Evolutionary conservation across 305 asterid species (phyloP), one percentile per base, ranked within the genome.

Genomic region (Rubia tinctorum): DNA sequence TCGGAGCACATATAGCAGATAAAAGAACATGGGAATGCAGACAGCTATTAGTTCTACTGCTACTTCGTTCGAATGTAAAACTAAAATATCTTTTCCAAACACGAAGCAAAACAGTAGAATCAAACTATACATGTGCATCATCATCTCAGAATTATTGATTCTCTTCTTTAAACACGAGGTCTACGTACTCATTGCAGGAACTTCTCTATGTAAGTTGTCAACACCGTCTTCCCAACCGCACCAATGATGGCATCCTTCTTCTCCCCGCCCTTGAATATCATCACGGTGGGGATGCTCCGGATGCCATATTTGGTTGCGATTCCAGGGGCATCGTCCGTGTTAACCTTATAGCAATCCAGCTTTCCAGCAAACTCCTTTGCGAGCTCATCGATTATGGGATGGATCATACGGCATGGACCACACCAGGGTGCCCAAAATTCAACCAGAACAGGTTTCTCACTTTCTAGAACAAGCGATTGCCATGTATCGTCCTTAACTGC

Each of bases 401-500:
- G 96, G 73, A 93, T 88, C 92, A 93, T 93, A 55, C 90, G 90
- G 84, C 98, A 93, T 0, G 98, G 98, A 53, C 98, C 97, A 51
- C 98, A 93, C 97, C 97, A 93, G 0, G 97, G 97, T 34, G 98
- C 98, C 97, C 98, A 93, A 71, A 93, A 93, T 78, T 93, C 98
- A 51, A 93, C 96, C 80, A 93, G 73, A 63, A 93, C 97, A 30
- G 97, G 95, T 22, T 58, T 10, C 44, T 81, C 77, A 37, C 81
- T 77, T 56, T 78, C 89, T 0, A 90, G 85, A 8, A 93, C 97
- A 22, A 44, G 65, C 8, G 87, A 47, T 75, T 91, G 73, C 97
- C 98, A 93, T 64, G 75, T 44, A 14, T 84, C 72, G 17, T 91
- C 96, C 67, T 66, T 72, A 73, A 88, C 84, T 40, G 82, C 77